Conservation (phyloP, 805 yeast genomes). For the Yarrowia divulgata region DNA sequence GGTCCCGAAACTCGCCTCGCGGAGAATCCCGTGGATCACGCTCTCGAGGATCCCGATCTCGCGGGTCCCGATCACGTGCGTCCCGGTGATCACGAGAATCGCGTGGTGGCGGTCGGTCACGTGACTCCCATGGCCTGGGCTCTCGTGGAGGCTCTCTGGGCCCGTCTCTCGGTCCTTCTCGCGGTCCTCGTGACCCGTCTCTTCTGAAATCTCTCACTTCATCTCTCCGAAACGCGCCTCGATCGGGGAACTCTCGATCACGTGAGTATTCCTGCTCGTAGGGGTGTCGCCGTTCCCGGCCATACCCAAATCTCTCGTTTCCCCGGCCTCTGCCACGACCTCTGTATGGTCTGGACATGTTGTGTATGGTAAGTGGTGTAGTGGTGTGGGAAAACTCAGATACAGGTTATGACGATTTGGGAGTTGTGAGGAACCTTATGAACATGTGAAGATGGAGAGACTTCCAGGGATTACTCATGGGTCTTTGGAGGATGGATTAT, state of each 20-base stretch:
- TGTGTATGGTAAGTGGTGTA: not conserved
- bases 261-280: conserved; percentile 25
- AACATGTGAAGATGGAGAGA: not conserved
- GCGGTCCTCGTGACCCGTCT: conserved; percentile 9
- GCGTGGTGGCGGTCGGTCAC: conserved; percentile 3
- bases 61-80: not conserved
- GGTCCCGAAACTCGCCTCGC: not conserved
- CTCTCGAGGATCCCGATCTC: not conserved
- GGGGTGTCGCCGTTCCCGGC: not conserved
- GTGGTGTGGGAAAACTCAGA: conserved; percentile 10
- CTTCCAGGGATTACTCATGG: too few species aligned
- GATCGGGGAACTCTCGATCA: conserved; percentile 17
- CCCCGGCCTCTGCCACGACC: conserved; percentile 37
- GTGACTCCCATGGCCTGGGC: conserved; percentile 17
- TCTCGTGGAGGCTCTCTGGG: conserved; percentile 7
- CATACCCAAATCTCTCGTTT: conserved; percentile 32
- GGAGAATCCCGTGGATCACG: conserved; percentile 1
- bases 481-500: too few species aligned
- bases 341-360: conserved; percentile 36
- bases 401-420: conserved; percentile 25
- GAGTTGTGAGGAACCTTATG: not conserved
- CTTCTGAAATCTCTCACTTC: conserved; percentile 18
- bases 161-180: conserved; percentile 12
- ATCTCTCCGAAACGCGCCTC: conserved; percentile 11
- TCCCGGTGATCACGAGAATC: not conserved